Evolutionary conservation across 805 yeast genomes (phyloP).

Genomic region (Cyberlindnera misumaiensis): DNA sequence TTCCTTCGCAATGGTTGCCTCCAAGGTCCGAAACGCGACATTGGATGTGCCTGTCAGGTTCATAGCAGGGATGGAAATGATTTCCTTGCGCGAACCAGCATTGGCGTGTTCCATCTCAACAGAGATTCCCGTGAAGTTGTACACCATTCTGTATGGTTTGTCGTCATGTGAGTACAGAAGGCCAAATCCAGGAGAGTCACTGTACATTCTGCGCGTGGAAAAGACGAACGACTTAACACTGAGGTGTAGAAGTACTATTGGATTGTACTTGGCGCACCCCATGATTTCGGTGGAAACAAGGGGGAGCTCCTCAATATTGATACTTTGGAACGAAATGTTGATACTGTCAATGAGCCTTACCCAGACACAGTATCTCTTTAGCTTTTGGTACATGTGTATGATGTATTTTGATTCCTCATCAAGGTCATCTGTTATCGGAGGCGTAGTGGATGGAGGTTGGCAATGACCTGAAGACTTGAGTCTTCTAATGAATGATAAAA

Average conservation of each 20-base stretch:
- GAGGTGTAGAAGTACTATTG: slow-evolving; percentile 18
- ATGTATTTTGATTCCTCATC: slow-evolving; percentile 9
- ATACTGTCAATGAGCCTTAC: slow-evolving; percentile 14
- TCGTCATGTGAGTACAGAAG: slow-evolving; percentile 34
- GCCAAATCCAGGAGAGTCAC: slow-evolving; percentile 41
- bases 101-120: slow-evolving; percentile 24
- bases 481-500: slow-evolving; percentile 10
- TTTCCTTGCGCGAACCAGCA: slow-evolving; percentile 11
- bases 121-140: slow-evolving; percentile 32
- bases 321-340: slow-evolving; percentile 13
- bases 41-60: slow-evolving; percentile 34
- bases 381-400: slow-evolving; percentile 7
- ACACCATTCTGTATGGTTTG: slow-evolving; percentile 33
- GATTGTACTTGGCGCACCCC: slow-evolving; percentile 17
- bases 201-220: slow-evolving; percentile 23
- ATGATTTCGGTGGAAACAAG: slow-evolving; percentile 13
- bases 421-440: neutral
- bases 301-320: slow-evolving; percentile 18
- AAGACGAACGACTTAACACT: slow-evolving; percentile 17
- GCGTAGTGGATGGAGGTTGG: neutral
- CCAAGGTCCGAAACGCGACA: slow-evolving; percentile 28
- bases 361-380: slow-evolving; percentile 8
- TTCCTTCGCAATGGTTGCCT: slow-evolving; percentile 16
- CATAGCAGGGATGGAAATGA: slow-evolving; percentile 17
- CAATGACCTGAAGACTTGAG: slow-evolving; percentile 1